These are phyloP conservation scores for Sequoia sempervirens DNA, from an alignment of 75 land plant species.

Conservation along the genomic window DNA sequence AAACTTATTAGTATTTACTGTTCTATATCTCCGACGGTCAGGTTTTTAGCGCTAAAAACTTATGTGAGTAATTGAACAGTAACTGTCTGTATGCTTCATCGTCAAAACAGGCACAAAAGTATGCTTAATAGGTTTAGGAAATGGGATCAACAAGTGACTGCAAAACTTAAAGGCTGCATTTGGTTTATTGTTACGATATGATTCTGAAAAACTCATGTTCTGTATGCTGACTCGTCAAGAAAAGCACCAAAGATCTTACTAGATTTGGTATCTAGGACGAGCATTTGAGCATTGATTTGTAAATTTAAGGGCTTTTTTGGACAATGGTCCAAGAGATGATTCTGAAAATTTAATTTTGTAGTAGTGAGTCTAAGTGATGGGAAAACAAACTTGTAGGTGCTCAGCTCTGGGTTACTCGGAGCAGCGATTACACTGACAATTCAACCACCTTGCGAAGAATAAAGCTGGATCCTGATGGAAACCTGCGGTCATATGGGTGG, in stretches of 20 bases:
- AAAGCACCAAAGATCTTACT: background rate
- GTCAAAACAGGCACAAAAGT: background rate
- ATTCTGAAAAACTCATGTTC: background rate
- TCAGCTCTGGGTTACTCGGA: constrained; percentile 15
- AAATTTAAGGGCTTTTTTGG: background rate
- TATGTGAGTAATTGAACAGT: background rate
- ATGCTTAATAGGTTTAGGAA: background rate
- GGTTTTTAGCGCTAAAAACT: background rate
- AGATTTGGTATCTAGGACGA: background rate
- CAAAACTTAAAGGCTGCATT: background rate
- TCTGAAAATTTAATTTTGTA: background rate
- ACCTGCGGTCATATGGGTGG: constrained; percentile 49
- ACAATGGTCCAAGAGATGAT: background rate
- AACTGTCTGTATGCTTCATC: background rate
- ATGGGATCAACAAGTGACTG: background rate
- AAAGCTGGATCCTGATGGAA: constrained; percentile 59
- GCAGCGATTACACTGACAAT: constrained; percentile 49
- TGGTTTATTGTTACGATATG: background rate
- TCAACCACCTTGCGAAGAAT: constrained; percentile 31
- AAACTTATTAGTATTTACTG: background rate
- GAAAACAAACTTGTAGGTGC: background rate
- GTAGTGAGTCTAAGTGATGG: background rate
- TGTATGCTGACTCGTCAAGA: background rate
- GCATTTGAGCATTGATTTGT: background rate
- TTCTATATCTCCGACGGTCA: background rate